Percentiles rank a stretch among this genome's conserved stretches.
These are phyloP conservation scores for Neofusicoccum cordaticola DNA, from an alignment of 2,329 filamentous ascomycete genomes.

Conservation along the genomic window DNA sequence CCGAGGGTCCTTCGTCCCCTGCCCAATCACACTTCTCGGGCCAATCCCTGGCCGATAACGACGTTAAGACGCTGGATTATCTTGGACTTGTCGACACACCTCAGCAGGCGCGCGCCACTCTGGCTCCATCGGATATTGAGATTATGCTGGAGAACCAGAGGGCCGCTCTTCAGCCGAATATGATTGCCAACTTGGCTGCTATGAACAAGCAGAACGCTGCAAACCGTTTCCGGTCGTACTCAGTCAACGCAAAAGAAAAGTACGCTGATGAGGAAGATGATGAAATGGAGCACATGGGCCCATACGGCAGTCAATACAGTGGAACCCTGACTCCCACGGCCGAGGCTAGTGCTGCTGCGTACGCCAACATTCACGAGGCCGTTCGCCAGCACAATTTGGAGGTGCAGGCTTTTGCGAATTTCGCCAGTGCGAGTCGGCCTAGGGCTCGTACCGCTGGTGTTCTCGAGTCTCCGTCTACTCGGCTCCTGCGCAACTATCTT, in stretches of 20 bases:
- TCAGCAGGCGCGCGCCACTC: slow-evolving; percentile 70
- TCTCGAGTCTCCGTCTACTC: slow-evolving; percentile 71
- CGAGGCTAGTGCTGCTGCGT: slow-evolving; percentile 51
- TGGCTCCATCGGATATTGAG: slow-evolving; percentile 61
- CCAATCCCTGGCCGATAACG: slow-evolving; percentile 79
- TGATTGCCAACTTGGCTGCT: slow-evolving; percentile 60
- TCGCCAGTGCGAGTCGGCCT: slow-evolving; percentile 73
- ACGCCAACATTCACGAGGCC: slow-evolving; percentile 62
- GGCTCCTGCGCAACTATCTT: slow-evolving; percentile 66
- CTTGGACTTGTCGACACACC: slow-evolving; percentile 92
- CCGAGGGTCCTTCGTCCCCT: slow-evolving; percentile 85
- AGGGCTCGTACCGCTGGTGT: slow-evolving; percentile 90
- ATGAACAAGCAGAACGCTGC: slow-evolving; percentile 68
- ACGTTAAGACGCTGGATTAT: slow-evolving; percentile 93
- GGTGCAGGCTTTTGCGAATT: slow-evolving; percentile 86
- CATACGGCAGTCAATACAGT: slow-evolving; percentile 54
- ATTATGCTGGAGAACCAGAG: slow-evolving; percentile 51
- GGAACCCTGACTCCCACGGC: slow-evolving; percentile 59
- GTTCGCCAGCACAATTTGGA: slow-evolving; percentile 92
- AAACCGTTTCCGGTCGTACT: slow-evolving; percentile 93
- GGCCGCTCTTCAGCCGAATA: slow-evolving; percentile 59
- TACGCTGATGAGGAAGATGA: slow-evolving; percentile 88
- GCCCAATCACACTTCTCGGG: slow-evolving; percentile 81
- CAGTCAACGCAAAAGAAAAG: slow-evolving; percentile 97
- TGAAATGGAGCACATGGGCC: slow-evolving; percentile 49